These are phyloP conservation scores for Didymella pinodella DNA, from an alignment of 2,329 filamentous ascomycete genomes.

Conservation along the genomic window DNA sequence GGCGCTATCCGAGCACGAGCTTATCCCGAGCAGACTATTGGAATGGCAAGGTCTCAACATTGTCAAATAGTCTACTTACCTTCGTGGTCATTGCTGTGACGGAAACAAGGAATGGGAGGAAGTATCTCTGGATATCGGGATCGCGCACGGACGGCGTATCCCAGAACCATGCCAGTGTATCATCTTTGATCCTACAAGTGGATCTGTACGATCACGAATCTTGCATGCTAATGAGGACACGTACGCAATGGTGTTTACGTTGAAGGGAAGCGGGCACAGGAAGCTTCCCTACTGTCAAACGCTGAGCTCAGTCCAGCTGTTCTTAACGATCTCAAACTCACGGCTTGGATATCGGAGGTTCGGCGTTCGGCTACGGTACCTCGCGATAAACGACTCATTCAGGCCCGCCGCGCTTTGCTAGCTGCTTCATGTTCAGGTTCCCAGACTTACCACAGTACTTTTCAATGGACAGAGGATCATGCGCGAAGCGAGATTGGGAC, in stretches of 20 bases:
- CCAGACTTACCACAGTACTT: not conserved
- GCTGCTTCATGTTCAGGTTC: not conserved
- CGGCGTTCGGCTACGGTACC: slow-evolving; percentile 1
- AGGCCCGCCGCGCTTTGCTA: not conserved
- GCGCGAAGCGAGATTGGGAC: not conserved
- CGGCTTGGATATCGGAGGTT: not conserved
- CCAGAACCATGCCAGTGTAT: slow-evolving; percentile 1
- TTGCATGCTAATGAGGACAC: not conserved
- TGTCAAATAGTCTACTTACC: not conserved
- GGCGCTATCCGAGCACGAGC: not conserved
- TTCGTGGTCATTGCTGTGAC: not conserved
- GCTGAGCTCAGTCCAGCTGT: not conserved
- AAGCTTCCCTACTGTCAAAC: not conserved
- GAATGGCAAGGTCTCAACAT: not conserved
- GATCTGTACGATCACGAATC: not conserved
- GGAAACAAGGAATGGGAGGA: not conserved
- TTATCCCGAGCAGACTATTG: not conserved
- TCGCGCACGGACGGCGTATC: not conserved
- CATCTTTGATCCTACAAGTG: not conserved
- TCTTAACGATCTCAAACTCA: not conserved
- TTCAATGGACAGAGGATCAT: not conserved
- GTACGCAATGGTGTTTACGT: not conserved
- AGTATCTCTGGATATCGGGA: not conserved
- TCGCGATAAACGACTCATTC: not conserved
- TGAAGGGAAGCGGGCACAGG: not conserved